Conservation (phyloP, 306 rosid species). For the Gastrolobium villosum region DNA sequence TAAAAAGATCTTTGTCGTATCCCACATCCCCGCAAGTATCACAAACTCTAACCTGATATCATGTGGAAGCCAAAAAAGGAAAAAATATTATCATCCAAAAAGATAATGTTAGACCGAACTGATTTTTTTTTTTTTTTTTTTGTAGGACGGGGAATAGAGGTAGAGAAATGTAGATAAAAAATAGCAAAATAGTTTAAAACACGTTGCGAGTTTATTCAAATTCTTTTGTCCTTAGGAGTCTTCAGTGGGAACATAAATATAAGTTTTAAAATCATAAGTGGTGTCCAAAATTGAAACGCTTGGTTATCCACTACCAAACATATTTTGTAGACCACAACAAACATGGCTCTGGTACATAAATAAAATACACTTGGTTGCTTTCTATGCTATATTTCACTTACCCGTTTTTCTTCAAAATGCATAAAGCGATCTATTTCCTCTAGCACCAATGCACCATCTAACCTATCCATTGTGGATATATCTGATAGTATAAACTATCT, state of each 20-base stretch:
- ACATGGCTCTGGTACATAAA: neutral
- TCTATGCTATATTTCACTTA: neutral
- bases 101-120: neutral
- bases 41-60: conserved; percentile 53
- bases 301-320: neutral
- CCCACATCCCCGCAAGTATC: conserved; percentile 56
- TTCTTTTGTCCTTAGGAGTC: neutral
- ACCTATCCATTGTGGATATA: conserved; percentile 21
- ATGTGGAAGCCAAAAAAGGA: conserved; percentile 4
- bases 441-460: neutral
- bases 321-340: neutral
- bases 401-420: neutral
- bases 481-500: too few relatives aligned
- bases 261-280: neutral
- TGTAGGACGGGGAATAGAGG: neutral
- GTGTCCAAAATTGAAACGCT: neutral
- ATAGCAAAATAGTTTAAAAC: neutral
- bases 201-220: neutral
- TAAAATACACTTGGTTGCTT: neutral
- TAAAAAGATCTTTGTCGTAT: conserved; percentile 24
- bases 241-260: neutral
- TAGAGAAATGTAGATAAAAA: neutral
- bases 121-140: neutral
- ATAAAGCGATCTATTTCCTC: conserved; percentile 15
- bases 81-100: conserved; percentile 1